Conservation (phyloP, 768 basidiomycete genomes). For the Mrakia frigida region DNA sequence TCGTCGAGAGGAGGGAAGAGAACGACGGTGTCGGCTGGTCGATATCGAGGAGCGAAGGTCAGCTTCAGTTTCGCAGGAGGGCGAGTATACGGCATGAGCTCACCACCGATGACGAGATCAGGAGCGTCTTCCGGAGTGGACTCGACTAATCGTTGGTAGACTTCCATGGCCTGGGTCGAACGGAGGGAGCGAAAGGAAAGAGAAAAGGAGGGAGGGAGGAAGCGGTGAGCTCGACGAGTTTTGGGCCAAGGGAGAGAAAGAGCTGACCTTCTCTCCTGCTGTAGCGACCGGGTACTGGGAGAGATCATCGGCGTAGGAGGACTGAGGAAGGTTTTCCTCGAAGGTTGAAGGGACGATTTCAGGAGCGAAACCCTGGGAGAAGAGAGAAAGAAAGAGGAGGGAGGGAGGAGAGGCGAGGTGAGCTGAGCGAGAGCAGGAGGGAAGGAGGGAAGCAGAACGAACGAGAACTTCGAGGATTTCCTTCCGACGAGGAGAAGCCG, state of each 20-base stretch:
- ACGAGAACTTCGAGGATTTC: slow-evolving; percentile 77
- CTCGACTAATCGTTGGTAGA: slow-evolving; percentile 74
- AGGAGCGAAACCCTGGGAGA: slow-evolving; percentile 56
- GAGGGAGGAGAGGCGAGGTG: background rate
- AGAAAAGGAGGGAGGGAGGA: background rate
- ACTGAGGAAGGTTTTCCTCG: slow-evolving; percentile 65
- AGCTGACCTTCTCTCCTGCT: slow-evolving; percentile 58
- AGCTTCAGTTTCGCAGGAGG: background rate
- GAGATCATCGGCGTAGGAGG: slow-evolving; percentile 59
- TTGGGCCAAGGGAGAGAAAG: too few relatives aligned
- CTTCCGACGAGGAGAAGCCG: slow-evolving; percentile 74
- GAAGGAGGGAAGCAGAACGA: slow-evolving; percentile 48
- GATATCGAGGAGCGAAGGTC: slow-evolving; percentile 5
- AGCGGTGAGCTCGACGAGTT: background rate
- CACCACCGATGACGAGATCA: slow-evolving; percentile 74
- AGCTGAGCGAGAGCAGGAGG: background rate
- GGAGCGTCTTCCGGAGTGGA: slow-evolving; percentile 64
- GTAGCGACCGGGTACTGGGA: slow-evolving; percentile 73
- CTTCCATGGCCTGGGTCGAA: slow-evolving; percentile 75
- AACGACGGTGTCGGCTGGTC: slow-evolving; percentile 91
- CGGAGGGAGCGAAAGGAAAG: background rate
- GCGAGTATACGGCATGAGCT: slow-evolving; percentile 24
- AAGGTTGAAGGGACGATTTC: slow-evolving; percentile 74
- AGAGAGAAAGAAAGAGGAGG: background rate
- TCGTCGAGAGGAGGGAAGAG: slow-evolving; percentile 54